Evolutionary conservation across 306 rosid species (phyloP).

Genomic region (Trifolium fragiferum): DNA sequence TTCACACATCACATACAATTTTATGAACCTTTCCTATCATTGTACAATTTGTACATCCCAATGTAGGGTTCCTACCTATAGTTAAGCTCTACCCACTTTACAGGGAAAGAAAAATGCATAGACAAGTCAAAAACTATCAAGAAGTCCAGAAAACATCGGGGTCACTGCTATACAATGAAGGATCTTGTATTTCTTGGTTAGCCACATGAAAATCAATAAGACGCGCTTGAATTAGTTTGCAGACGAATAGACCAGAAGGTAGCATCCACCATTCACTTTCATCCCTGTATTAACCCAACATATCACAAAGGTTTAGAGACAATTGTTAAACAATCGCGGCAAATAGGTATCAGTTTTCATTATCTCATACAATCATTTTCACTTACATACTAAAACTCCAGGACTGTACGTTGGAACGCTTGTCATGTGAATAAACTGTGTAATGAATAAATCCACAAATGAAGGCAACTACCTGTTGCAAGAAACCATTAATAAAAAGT

Average conservation of each 20-base stretch:
- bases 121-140: constrained; percentile 39
- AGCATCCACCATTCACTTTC: constrained; percentile 99
- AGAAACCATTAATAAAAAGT: constrained; percentile 8
- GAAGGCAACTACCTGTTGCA: constrained; percentile 78
- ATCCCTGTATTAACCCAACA: constrained; percentile 67
- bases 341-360: constrained; percentile 32
- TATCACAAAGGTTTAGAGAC: constrained; percentile 4
- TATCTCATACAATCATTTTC: constrained; percentile 18
- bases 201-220: constrained; percentile 87
- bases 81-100: constrained; percentile 41
- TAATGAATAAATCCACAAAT: constrained; percentile 87
- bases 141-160: constrained; percentile 84
- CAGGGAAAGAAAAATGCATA: constrained; percentile 10
- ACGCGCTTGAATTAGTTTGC: constrained; percentile 83
- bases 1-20: constrained; percentile 18
- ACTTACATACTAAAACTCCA: constrained; percentile 95
- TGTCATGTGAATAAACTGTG: constrained; percentile 58
- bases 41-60: constrained; percentile 36
- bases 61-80: constrained; percentile 35
- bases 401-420: constrained; percentile 68
- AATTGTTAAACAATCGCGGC: constrained; percentile 24
- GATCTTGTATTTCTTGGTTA: constrained; percentile 93
- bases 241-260: constrained; percentile 76
- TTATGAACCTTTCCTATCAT: constrained; percentile 16
- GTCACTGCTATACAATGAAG: constrained; percentile 80